A percentile compares a stretch with the other conserved stretches of the same genome.
phyloP scores from a whole-genome alignment of 495 filamentous ascomycete species.

The Penicillium ochrochloron region DNA sequence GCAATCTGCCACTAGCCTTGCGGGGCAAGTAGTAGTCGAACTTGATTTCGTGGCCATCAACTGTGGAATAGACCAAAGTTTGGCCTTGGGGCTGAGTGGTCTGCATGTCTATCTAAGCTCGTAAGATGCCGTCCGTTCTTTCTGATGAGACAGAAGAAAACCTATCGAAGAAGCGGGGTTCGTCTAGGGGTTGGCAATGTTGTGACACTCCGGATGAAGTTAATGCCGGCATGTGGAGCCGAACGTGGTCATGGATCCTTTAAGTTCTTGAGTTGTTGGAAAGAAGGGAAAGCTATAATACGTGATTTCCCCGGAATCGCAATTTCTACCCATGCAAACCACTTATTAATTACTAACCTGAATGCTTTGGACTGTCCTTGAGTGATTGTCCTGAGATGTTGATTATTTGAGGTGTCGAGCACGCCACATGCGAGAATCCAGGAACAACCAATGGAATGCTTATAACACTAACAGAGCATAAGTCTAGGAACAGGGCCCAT shows the following conservation, averaged over 20 bases:
- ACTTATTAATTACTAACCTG: no score
- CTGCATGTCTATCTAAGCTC: background rate
- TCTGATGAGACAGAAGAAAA: background rate
- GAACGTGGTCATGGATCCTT: background rate
- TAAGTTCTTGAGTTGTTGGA: background rate
- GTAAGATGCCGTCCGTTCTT: background rate
- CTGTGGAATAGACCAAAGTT: conserved; percentile 33
- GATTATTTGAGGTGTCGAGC: background rate
- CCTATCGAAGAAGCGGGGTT: background rate
- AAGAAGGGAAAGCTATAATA: background rate
- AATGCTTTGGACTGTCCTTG: background rate
- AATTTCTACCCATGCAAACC: no score
- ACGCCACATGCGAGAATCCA: background rate
- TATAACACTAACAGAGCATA: no score
- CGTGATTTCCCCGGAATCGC: no score
- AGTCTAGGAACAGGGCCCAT: no score
- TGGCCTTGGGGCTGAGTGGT: conserved; percentile 7
- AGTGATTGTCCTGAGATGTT: background rate
- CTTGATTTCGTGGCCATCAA: conserved; percentile 38
- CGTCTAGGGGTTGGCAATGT: background rate
- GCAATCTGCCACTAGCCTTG: conserved; percentile 20
- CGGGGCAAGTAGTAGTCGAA: conserved; percentile 37
- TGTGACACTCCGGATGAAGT: conserved; percentile 1
- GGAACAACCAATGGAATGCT: no score
- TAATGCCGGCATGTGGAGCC: conserved; percentile 6